Evolutionary conservation across 768 basidiomycete species (phyloP).

Genomic region (Tephrocybe sp.): DNA sequence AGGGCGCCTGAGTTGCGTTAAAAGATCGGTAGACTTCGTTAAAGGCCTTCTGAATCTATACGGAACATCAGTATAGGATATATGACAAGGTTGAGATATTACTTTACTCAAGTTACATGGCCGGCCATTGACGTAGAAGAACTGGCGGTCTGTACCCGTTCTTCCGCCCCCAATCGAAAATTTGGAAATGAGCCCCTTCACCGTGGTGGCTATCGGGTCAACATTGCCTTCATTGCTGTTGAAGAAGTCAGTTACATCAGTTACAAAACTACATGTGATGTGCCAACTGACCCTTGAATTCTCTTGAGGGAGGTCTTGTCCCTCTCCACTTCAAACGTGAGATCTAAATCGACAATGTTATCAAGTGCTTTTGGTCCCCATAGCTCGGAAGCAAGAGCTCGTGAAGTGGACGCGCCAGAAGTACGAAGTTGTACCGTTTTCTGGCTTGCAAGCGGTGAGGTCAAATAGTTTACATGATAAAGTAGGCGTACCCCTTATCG

Average conservation of each 20-base stretch:
- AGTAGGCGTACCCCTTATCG: conserved; percentile 61
- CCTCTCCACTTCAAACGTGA: conserved; percentile 65
- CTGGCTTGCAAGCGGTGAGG: conserved; percentile 35
- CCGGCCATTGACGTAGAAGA: conserved; percentile 88
- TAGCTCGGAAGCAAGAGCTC: conserved; percentile 65
- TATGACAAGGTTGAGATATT: neutral
- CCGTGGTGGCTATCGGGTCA: conserved; percentile 39
- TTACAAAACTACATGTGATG: neutral
- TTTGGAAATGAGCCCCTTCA: conserved; percentile 82
- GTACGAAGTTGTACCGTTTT: conserved; percentile 74
- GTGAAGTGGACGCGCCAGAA: conserved; percentile 58
- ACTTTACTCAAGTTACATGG: conserved; percentile 83
- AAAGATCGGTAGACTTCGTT: conserved; percentile 93
- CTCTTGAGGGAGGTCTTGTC: conserved; percentile 51
- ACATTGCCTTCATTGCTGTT: conserved; percentile 14
- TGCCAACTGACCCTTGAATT: conserved; percentile 22
- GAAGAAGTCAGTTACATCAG: neutral
- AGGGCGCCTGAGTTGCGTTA: conserved; percentile 67
- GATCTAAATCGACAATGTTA: conserved; percentile 67
- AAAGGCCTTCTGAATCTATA: conserved; percentile 79
- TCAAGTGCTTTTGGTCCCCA: conserved; percentile 86
- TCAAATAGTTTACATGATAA: neutral
- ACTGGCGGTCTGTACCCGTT: conserved; percentile 81
- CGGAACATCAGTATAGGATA: neutral
- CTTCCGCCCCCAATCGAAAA: conserved; percentile 76